Evolutionary conservation across 306 rosid genomes (phyloP).

Genomic region (Delonix regia): DNA sequence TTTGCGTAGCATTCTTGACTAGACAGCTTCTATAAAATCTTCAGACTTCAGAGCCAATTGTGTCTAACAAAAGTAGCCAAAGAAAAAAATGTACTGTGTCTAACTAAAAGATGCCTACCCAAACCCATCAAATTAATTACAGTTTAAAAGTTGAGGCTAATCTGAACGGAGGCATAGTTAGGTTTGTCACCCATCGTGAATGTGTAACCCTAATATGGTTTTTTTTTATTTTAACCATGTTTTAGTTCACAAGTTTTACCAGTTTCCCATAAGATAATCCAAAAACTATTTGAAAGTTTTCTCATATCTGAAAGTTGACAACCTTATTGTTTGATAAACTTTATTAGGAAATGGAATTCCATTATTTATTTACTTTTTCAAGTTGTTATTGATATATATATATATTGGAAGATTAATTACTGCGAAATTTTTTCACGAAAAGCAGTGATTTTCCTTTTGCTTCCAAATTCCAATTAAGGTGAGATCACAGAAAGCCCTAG

Average conservation of each 20-base stretch:
- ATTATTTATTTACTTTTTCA: background rate
- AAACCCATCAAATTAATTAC: background rate
- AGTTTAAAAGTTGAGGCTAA: background rate
- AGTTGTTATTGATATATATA: background rate
- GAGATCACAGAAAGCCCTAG: background rate
- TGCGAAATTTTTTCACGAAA: background rate
- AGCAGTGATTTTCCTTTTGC: background rate
- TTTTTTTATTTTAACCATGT: too few relatives aligned
- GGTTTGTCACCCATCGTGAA: background rate
- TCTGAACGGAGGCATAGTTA: background rate
- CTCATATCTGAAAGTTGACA: background rate
- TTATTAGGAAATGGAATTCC: background rate
- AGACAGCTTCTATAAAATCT: background rate
- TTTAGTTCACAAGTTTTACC: background rate
- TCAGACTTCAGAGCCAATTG: background rate
- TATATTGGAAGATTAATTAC: background rate
- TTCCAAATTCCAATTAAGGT: background rate
- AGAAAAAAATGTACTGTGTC: background rate
- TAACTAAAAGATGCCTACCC: background rate
- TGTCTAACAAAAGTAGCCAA: background rate
- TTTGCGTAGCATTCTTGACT: background rate
- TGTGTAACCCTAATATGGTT: background rate
- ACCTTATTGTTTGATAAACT: background rate
- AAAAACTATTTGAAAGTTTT: background rate
- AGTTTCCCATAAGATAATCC: background rate